Evolutionary conservation across 805 yeast genomes (phyloP).

Genomic region (Saturnispora dispora): DNA sequence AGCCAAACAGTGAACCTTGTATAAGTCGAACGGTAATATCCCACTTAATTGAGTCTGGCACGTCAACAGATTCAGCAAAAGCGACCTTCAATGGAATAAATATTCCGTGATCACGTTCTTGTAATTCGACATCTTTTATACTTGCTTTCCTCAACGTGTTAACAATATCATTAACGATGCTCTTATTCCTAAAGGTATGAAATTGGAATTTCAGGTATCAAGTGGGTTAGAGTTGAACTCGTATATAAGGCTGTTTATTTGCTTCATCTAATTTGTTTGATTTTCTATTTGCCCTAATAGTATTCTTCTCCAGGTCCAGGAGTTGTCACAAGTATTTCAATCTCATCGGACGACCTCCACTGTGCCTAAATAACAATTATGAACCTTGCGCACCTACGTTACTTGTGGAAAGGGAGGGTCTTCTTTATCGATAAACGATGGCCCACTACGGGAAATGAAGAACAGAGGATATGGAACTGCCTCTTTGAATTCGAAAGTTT

Average conservation of each 20-base stretch:
- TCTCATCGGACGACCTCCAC: conserved; percentile 46
- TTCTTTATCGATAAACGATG: conserved; percentile 57
- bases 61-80: conserved; percentile 34
- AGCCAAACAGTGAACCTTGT: conserved; percentile 39
- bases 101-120: conserved; percentile 64
- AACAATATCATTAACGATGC: conserved; percentile 37
- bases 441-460: conserved; percentile 76
- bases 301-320: conserved; percentile 25
- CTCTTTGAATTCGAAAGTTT: conserved; percentile 13
- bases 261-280: conserved; percentile 15
- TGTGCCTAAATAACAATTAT: conserved; percentile 66
- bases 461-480: conserved; percentile 39
- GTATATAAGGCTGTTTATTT: conserved; percentile 46
- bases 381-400: conserved; percentile 56
- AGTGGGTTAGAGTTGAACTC: conserved; percentile 70
- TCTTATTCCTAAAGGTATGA: conserved; percentile 37
- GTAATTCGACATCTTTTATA: conserved; percentile 32
- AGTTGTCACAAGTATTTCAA: conserved; percentile 39
- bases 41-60: conserved; percentile 28
- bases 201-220: conserved; percentile 56
- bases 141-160: conserved; percentile 34
- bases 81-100: conserved; percentile 78
- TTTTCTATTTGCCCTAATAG: conserved; percentile 8
- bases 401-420: conserved; percentile 37
- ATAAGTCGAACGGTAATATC: conserved; percentile 40